A percentile compares a stretch with the other conserved stretches of the same genome.
Evolutionary conservation across 2,329 filamentous ascomycete species (phyloP).

Genomic region (Lizonia empirigonia): DNA sequence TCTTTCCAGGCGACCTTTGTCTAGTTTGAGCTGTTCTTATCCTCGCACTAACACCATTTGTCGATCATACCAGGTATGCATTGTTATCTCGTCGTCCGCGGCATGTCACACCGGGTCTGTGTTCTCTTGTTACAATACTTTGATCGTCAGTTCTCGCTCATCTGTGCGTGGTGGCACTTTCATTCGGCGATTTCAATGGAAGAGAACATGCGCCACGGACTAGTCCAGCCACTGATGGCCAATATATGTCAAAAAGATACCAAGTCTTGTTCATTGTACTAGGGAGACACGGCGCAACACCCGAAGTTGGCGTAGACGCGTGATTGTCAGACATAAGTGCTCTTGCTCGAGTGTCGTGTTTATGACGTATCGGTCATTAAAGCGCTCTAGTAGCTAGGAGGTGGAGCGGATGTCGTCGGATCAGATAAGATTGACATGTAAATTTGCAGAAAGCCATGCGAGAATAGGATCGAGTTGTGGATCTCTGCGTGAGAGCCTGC

Average conservation of each 20-base stretch:
- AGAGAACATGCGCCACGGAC: neutral
- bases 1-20: neutral
- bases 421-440: neutral
- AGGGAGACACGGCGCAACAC: neutral
- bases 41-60: neutral
- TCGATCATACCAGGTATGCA: no score
- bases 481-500: neutral
- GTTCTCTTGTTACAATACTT: neutral
- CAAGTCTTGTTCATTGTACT: neutral
- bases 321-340: neutral
- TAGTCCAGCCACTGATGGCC: neutral
- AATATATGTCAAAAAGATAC: neutral
- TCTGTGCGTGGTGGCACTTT: neutral
- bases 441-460: neutral
- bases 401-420: no score
- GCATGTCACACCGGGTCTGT: neutral
- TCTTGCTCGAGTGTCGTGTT: neutral
- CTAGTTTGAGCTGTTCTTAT: neutral
- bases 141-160: neutral
- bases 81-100: neutral
- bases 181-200: neutral
- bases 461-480: neutral
- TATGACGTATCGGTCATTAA: constrained; percentile 3
- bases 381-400: no score
- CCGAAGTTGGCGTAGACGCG: neutral